A percentile compares a stretch with the other conserved stretches of the same genome.
Conservation (phyloP, 1,139 yeast species). For the Torulaspora globosa region DNA sequence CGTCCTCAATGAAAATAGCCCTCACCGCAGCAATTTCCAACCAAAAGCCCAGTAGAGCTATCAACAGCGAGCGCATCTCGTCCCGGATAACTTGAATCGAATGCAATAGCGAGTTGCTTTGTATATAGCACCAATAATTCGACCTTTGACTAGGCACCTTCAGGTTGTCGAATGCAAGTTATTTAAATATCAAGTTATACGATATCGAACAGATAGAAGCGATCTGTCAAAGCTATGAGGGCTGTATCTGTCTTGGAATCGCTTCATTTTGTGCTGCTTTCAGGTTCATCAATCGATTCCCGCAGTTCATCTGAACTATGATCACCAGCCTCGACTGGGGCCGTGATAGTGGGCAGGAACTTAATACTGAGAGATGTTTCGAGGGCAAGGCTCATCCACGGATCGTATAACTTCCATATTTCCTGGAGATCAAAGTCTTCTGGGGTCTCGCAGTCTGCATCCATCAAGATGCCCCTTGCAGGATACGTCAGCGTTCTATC, state of each 20-base stretch:
- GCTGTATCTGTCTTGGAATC: not conserved
- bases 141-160: not conserved
- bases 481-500: constrained; percentile 13
- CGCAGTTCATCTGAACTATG: constrained; percentile 2
- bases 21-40: constrained; percentile 10
- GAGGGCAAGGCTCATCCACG: constrained; percentile 37
- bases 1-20: constrained; percentile 38
- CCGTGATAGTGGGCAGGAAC: constrained; percentile 34
- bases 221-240: not conserved
- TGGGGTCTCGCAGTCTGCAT: constrained; percentile 18
- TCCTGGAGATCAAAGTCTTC: constrained; percentile 32
- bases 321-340: constrained; percentile 11
- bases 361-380: constrained; percentile 38
- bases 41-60: constrained; percentile 3
- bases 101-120: not conserved
- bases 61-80: constrained; percentile 5
- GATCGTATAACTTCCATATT: constrained; percentile 35
- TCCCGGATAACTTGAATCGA: not conserved
- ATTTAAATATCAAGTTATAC: constrained; percentile 6
- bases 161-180: not conserved
- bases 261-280: constrained; percentile 8
- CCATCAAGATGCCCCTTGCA: constrained; percentile 24
- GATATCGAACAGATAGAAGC: not conserved
- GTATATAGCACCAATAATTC: not conserved
- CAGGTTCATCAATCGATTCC: constrained; percentile 12